Base-by-base conservation (phyloP, 2,329 filamentous ascomycete species). In the Pyricularia pennisetigena region DNA sequence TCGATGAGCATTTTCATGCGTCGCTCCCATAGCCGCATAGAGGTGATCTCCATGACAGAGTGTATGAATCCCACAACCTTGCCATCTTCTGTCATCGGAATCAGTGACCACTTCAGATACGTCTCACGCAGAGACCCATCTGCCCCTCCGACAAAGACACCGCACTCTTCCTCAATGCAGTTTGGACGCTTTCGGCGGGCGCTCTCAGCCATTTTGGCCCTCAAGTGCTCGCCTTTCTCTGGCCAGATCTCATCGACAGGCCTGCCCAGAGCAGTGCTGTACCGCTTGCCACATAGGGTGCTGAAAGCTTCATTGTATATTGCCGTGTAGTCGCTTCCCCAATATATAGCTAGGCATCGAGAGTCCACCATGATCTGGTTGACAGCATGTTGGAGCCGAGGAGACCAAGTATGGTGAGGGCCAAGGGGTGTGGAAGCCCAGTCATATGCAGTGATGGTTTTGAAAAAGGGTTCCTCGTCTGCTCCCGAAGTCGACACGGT, bases 281-380 rank as follows among this genome's bases (percentile, higher is more conserved):
- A 89, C 69, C 88, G 88, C 68, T 86, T 82, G 7, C 87, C 87
- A 68, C 85, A 86, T 9, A 90, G 79, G 67, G 83, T 76, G 71
- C 85, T 80, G 71, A 91, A 92, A 0, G 89, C 88, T 72, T 91
- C 89, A 72, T 93, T 93, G 77, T 93, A 93, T 10, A 93, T 85
- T 8, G 85, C 84, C 20, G 88, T 83, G 61, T 86, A 81, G 14
- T 87, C 82, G 1, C 83, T 77, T 1, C 86, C 86, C 86, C 86
- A 89, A 72, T 88, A 88, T 76, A 88, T 82, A 10, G 85, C 84
- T 24, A 83, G 82, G 3, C 84, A 83, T 20, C 77, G 74, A 29
- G 77, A 78, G 72, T 82, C 79, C 29, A 77, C 76, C 32, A 82
- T 73, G 49, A 80, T 76, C 67, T 81, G 76, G 69, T 78, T 77